Conservation (phyloP, 2,329 filamentous ascomycete species). For the Xylariaceae sp. region DNA sequence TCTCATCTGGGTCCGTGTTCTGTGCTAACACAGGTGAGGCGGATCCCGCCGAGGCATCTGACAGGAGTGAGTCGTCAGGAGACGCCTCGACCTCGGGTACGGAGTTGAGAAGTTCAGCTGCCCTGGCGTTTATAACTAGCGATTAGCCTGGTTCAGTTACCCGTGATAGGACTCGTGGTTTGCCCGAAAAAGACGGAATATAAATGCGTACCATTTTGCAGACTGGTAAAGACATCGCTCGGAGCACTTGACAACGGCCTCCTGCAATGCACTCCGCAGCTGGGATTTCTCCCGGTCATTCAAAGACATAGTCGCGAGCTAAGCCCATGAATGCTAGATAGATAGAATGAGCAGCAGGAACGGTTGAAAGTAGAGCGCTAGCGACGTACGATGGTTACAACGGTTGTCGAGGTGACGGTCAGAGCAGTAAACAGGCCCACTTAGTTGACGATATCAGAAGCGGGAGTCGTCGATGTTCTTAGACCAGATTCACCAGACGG, state of each 20-base stretch:
- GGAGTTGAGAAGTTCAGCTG: slow-evolving; percentile 85
- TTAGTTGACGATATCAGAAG: not conserved
- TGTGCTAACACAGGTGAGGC: slow-evolving; percentile 45
- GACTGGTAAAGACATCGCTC: slow-evolving; percentile 94
- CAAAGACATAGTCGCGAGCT: slow-evolving; percentile 43
- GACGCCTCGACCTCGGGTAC: slow-evolving; percentile 52
- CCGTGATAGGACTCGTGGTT: not conserved
- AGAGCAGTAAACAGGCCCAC: not conserved
- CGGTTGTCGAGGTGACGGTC: not conserved
- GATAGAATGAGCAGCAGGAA: not conserved
- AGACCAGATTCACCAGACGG: not conserved
- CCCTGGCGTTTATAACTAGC: slow-evolving; percentile 50
- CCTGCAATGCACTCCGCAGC: slow-evolving; percentile 69
- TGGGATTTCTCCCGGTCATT: slow-evolving; percentile 55
- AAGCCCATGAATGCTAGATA: slow-evolving; percentile 8
- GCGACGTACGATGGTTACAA: not conserved
- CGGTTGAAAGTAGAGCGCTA: not conserved
- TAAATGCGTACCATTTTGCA: slow-evolving; percentile 77
- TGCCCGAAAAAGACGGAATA: not conserved
- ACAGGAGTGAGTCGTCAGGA: slow-evolving; percentile 29
- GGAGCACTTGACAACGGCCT: slow-evolving; percentile 83
- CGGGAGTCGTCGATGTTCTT: not conserved
- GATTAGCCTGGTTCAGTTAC: slow-evolving; percentile 13
- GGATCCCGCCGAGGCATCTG: slow-evolving; percentile 38
- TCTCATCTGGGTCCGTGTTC: slow-evolving; percentile 66